Evolutionary conservation across 371 early-diverging fungal species (phyloP).

Genomic region (Mucor racemosus): DNA sequence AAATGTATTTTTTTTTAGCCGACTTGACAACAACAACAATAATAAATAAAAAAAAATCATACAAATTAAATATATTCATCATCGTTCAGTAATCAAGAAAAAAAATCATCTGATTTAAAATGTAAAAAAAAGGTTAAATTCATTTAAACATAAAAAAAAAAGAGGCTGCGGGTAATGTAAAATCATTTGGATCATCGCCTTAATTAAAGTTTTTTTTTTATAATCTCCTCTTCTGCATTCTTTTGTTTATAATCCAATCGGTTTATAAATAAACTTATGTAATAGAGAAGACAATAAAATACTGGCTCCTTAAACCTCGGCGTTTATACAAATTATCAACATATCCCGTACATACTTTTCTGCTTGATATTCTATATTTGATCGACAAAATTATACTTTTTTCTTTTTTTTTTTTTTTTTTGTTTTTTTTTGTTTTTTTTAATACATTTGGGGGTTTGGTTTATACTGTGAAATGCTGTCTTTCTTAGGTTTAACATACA

Average conservation of each 20-base stretch:
- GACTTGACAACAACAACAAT: conserved; percentile 2
- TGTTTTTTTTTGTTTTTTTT: too few relatives aligned
- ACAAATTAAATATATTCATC: not conserved
- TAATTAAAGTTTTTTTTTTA: not conserved
- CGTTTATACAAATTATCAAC: too few relatives aligned
- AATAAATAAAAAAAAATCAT: not conserved
- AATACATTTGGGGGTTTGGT: too few relatives aligned
- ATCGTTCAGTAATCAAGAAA: not conserved
- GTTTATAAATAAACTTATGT: not conserved
- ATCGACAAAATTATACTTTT: too few relatives aligned
- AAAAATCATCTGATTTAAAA: not conserved
- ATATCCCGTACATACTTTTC: too few relatives aligned
- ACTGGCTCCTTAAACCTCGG: too few relatives aligned
- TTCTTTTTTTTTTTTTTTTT: too few relatives aligned
- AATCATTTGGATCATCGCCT: not conserved
- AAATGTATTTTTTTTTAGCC: not conserved
- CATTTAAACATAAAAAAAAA: not conserved
- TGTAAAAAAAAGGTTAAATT: not conserved
- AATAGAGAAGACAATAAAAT: not conserved
- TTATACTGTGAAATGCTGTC: too few relatives aligned
- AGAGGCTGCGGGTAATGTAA: conserved; percentile 1
- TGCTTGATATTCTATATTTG: too few relatives aligned
- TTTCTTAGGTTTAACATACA: too few relatives aligned
- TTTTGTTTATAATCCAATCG: not conserved
- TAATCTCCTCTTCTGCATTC: not conserved